Evolutionary conservation across 78 protist species (phyloP).

Genomic region (Goniomonas avonlea): DNA sequence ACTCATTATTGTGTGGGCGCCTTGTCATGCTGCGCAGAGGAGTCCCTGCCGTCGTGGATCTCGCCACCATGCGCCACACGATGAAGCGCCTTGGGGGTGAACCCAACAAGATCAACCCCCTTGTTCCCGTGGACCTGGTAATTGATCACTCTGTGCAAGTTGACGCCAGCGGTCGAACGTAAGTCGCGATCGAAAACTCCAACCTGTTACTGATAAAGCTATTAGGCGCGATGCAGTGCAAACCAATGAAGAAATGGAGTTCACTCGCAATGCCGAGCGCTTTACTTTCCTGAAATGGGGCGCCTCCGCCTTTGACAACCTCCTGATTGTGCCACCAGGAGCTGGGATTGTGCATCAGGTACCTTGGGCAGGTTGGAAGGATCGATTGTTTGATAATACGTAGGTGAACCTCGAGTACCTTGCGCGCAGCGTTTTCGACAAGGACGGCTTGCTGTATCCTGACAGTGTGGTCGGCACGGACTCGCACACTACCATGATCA

Average conservation of each 20-base stretch:
- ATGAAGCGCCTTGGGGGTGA: conserved; percentile 75
- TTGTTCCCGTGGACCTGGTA: conserved; percentile 80
- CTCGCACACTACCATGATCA: conserved; percentile 76
- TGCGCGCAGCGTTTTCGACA: conserved; percentile 68
- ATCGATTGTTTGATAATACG: neutral
- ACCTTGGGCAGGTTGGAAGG: no score
- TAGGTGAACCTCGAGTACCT: conserved; percentile 80
- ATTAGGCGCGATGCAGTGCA: no score
- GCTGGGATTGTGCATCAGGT: conserved; percentile 84
- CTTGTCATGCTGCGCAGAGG: no score
- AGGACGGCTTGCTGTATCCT: conserved; percentile 62
- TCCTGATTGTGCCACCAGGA: conserved; percentile 81
- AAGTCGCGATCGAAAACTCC: no score
- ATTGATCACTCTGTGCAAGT: conserved; percentile 76
- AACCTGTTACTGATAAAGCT: no score
- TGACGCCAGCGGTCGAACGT: no score
- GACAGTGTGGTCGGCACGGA: conserved; percentile 81
- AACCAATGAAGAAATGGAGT: conserved; percentile 59
- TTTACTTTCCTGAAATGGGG: conserved; percentile 81
- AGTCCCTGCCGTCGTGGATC: conserved; percentile 71
- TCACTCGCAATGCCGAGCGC: conserved; percentile 71
- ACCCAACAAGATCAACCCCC: conserved; percentile 68
- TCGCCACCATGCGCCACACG: conserved; percentile 77
- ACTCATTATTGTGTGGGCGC: neutral
- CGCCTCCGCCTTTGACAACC: conserved; percentile 48